Base-by-base conservation (phyloP, 805 yeast species). In the Torulaspora delbrueckii region DNA sequence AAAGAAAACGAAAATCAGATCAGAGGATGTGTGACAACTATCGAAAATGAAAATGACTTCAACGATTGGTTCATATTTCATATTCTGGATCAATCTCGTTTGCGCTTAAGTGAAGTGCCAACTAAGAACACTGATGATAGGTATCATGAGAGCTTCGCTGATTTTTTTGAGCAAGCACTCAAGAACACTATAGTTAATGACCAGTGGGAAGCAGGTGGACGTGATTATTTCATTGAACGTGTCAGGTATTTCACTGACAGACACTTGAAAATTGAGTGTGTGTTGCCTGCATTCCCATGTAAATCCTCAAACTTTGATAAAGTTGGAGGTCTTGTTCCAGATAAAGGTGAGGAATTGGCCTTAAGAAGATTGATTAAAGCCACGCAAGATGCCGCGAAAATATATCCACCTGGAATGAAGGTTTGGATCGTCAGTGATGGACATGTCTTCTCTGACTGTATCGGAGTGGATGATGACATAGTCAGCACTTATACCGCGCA, bases 251-350 rank as follows among this genome's bases (percentile, higher is more conserved):
- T 76, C 56, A 77, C 80, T 19, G 67, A 73, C 33, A 69, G 79
- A 56, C 64, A 68, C 50, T 44, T 71, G 25, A 71, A 70, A 32
- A 69, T 79, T 49, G 80, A 78, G 58, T 76, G 79, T 10, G 80
- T 78, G 7, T 63, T 79, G 41, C 84, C 84, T 5, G 84, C 84
- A 0, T 79, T 79, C 50, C 84, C 84, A 8, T 79, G 84, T 55
- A 79, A 79, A 57, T 76, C 82, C 0, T 77, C 82, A n/a, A 79
- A 79, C 53, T 45, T 58, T 25, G 69, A 74, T 28, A 79, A 79
- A 55, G 84, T 79, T 3, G 65, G 69, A 30, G 73, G 76, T 5
- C 47, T 57, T 14, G 55, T 60, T 36, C 84, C 84, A 5, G 84
- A 79, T 52, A 72, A 72, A 59, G 84, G 84, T 28, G 76, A 72